Base-by-base conservation (phyloP, 345 rosid species). In the Eucalyptus urophylla region DNA sequence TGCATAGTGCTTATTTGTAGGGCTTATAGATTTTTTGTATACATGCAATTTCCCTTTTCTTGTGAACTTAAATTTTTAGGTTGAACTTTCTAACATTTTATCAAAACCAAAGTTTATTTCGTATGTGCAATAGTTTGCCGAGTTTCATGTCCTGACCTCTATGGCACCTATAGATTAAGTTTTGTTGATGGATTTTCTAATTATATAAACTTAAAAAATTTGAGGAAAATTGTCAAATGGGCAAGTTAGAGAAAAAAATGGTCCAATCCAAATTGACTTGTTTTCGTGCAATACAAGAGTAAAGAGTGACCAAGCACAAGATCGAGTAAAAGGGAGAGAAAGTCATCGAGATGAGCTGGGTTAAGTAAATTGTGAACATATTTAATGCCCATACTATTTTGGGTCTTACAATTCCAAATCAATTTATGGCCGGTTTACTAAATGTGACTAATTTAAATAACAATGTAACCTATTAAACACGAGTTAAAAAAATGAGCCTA, bases 41-140 rank as follows among this genome's bases (percentile, higher is more conserved):
- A n/a, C 5, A n/a, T 14, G 76, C 1, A 4, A 16, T 14, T 65
- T 65, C 37, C 8, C 2, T 27, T 2, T 7, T 6, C 3, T 65
- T 7, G 1, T 14, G 3, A n/a, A 65, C 8, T 14, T 65, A n/a
- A 65, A 29, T 1, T 65, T 14, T 65, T 29, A 2, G 0, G 11
- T 65, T 65, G 2, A 65, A n/a, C 19, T 65, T 65, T 65, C 5
- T n/a, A 65, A 65, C 3, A n/a, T n/a, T 65, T 65, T 14, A 14
- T 65, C 3, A 14, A n/a, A 65, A 16, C 3, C 37, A 14, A 65
- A 65, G 6, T 65, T 65, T 15, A 65, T 62, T 29, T 13, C 2
- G 3, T 14, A 27, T 4, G 14, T 65, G 16, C 40, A 65, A 13
- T 1, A 2, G 6, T 14, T 7, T 2, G 2, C 14, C 11, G 0